A percentile compares a stretch with the other conserved stretches of the same genome.
Evolutionary conservation across 345 rosid species (phyloP).

Genomic region (Linum lewisii): DNA sequence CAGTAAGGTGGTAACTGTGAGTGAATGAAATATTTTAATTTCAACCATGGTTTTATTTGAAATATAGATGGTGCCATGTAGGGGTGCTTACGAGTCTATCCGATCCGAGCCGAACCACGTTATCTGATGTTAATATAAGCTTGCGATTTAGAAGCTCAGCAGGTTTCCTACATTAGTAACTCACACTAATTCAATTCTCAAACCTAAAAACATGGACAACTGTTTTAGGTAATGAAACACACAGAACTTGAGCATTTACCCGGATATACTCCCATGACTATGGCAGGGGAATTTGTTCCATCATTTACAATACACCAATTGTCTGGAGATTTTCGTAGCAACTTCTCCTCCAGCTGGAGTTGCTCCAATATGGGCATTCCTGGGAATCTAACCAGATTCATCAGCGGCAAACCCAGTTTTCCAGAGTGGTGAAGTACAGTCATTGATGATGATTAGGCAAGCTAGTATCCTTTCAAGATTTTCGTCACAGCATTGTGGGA

Average conservation of each 20-base stretch:
- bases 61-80: too few species aligned
- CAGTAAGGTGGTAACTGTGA: too few species aligned
- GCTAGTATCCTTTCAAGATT: too few species aligned
- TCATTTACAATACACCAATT: slow-evolving; percentile 83
- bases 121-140: slow-evolving; percentile 35
- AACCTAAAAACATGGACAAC: background rate
- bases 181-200: background rate
- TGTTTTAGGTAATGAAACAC: too few species aligned
- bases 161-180: slow-evolving; percentile 46
- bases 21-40: too few species aligned
- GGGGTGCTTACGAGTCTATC: too few species aligned
- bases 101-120: too few species aligned
- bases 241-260: slow-evolving; percentile 44
- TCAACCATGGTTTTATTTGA: too few species aligned
- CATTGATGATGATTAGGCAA: background rate
- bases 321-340: slow-evolving; percentile 55
- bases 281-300: slow-evolving; percentile 56
- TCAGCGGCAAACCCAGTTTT: slow-evolving; percentile 42
- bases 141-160: slow-evolving; percentile 58
- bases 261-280: slow-evolving; percentile 91
- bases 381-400: slow-evolving; percentile 55
- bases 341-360: slow-evolving; percentile 57
- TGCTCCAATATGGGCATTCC: slow-evolving; percentile 64
- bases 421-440: slow-evolving; percentile 12
- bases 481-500: too few species aligned